These are phyloP conservation scores for Aegle marmelos DNA, from an alignment of 345 rosid species.

Conservation along the genomic window DNA sequence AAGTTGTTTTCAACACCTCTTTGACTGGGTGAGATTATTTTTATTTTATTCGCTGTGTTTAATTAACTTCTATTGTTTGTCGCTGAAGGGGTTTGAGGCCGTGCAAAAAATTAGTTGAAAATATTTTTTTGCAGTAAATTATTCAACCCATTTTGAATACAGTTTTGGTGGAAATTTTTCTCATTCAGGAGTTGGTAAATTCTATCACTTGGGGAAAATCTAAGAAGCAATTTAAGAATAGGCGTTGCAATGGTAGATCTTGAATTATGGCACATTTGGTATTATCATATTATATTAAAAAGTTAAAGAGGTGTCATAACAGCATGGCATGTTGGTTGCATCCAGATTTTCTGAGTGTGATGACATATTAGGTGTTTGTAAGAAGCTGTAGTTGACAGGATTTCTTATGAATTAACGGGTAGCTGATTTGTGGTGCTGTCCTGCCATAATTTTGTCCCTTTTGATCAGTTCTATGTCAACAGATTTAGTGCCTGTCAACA, in stretches of 20 bases:
- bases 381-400: background rate
- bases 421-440: background rate
- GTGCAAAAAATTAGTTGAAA: background rate
- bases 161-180: background rate
- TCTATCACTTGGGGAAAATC: background rate
- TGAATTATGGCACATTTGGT: background rate
- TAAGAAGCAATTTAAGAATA: background rate
- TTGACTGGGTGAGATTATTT: slow-evolving; percentile 65
- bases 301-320: background rate
- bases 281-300: background rate
- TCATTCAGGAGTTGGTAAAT: background rate
- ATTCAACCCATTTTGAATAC: background rate
- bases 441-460: background rate
- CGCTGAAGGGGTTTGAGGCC: background rate
- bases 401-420: background rate
- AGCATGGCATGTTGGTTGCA: background rate
- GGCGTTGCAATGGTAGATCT: background rate
- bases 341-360: background rate
- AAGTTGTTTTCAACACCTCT: slow-evolving; percentile 95
- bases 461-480: background rate
- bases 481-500: background rate
- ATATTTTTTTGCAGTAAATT: background rate
- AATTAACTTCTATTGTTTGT: background rate
- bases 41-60: background rate
- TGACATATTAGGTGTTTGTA: background rate